phyloP scores from a whole-genome alignment of 2,329 filamentous ascomycete genomes.

The Talaromyces sp. region DNA sequence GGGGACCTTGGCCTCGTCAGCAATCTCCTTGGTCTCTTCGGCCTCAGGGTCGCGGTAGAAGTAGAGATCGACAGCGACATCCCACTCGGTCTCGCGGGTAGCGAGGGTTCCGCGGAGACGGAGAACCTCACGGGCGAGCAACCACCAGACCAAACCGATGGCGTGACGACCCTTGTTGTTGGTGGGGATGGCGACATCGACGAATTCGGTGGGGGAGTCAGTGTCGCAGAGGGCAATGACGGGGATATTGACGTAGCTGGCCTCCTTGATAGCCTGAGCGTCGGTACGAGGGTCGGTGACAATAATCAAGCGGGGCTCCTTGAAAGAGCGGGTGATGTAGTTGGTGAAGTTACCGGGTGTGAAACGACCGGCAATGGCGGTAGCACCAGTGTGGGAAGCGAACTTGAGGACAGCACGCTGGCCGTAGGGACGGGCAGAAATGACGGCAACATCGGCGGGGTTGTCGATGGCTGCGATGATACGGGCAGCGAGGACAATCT shows the following conservation, averaged over 20 bases:
- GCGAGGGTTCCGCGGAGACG: conserved; percentile 95
- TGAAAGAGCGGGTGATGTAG: conserved; percentile 99
- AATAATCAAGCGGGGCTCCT: conserved; percentile 98
- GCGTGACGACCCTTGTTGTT: conserved; percentile 99
- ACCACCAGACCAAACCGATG: conserved; percentile 98
- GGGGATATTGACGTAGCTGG: conserved; percentile 99
- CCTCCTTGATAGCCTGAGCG: conserved; percentile 99
- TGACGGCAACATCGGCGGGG: conserved; percentile 98
- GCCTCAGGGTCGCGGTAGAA: conserved; percentile 99
- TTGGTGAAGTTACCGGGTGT: conserved; percentile 99
- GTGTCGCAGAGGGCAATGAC: conserved; percentile 99
- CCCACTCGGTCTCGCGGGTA: conserved; percentile 95
- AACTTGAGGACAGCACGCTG: conserved; percentile 99
- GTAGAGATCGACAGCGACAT: conserved; percentile 99
- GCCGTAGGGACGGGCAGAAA: conserved; percentile 98
- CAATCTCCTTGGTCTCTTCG: conserved; percentile 94
- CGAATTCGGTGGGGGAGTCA: conserved; percentile 98
- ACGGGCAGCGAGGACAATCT: conserved; percentile 97
- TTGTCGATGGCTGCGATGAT: conserved; percentile 99
- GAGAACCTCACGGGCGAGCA: conserved; percentile 99
- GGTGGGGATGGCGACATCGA: conserved; percentile 99
- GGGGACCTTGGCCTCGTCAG: conserved; percentile 77
- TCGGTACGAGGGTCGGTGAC: conserved; percentile 99
- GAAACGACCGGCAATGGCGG: conserved; percentile 98
- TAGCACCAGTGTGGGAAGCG: conserved; percentile 94